Percentiles rank a stretch among this genome's conserved stretches.
These are phyloP conservation scores for Sarocladiaceae sp. DNA, from an alignment of 2,329 filamentous ascomycete species.

Conservation along the genomic window DNA sequence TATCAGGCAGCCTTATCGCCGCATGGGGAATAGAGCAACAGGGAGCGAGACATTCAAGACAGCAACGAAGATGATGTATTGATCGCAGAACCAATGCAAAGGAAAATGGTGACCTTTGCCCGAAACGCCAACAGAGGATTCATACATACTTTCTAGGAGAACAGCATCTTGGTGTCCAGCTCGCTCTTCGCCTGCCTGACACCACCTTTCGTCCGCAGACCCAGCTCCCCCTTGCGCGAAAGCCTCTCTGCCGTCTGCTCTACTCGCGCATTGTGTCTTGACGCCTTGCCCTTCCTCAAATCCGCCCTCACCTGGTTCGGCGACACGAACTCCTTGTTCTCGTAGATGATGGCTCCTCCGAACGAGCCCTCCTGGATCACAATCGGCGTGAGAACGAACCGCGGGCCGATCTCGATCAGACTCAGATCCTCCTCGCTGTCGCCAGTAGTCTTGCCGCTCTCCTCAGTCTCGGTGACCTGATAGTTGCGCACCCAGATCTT, in stretches of 20 bases:
- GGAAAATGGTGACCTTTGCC: neutral
- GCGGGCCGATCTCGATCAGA: slow-evolving; percentile 87
- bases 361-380: slow-evolving; percentile 94
- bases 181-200: slow-evolving; percentile 57
- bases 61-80: too few species aligned
- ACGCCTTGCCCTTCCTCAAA: slow-evolving; percentile 67
- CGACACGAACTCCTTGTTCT: slow-evolving; percentile 95
- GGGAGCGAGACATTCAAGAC: too few species aligned
- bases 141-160: slow-evolving; percentile 49
- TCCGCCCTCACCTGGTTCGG: slow-evolving; percentile 92
- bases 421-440: slow-evolving; percentile 55
- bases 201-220: slow-evolving; percentile 62
- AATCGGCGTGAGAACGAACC: slow-evolving; percentile 89
- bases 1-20: neutral
- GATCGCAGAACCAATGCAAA: neutral
- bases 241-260: slow-evolving; percentile 68
- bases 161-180: slow-evolving; percentile 70
- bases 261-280: slow-evolving; percentile 67
- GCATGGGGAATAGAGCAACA: neutral
- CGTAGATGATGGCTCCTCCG: slow-evolving; percentile 92
- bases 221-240: slow-evolving; percentile 69
- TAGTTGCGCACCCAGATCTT: slow-evolving; percentile 97
- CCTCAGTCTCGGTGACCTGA: slow-evolving; percentile 80
- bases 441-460: slow-evolving; percentile 36
- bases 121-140: neutral